These are phyloP conservation scores for Tulasnella calospora DNA, from an alignment of 768 basidiomycete species.

Conservation along the genomic window DNA sequence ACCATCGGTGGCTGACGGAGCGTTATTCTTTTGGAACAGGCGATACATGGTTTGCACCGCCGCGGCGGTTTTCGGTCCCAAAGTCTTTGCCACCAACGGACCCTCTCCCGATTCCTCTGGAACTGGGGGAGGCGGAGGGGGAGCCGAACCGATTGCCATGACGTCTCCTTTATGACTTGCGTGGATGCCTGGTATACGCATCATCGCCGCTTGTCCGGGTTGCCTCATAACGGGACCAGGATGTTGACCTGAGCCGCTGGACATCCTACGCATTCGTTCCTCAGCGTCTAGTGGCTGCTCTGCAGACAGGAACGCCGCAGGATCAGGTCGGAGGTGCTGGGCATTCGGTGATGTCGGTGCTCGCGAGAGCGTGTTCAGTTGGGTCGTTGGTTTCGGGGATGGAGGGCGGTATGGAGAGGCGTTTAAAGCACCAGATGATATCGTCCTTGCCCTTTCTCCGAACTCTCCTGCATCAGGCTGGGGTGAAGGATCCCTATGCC, in stretches of 20 bases:
- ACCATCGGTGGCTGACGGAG: not conserved
- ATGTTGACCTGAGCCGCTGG: not conserved
- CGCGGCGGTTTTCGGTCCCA: conserved; percentile 36
- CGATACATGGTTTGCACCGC: conserved; percentile 67
- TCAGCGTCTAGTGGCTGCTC: conserved; percentile 2
- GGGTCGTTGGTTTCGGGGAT: conserved; percentile 15
- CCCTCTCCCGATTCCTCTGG: not conserved
- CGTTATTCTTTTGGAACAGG: conserved; percentile 51
- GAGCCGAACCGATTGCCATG: conserved; percentile 76
- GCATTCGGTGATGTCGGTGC: conserved; percentile 1
- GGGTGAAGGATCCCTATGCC: conserved; percentile 41
- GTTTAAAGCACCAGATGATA: not conserved
- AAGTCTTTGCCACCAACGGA: conserved; percentile 37
- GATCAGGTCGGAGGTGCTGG: conserved; percentile 40
- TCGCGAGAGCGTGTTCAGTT: conserved; percentile 36
- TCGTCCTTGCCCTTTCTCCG: not conserved
- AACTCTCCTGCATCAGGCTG: not conserved
- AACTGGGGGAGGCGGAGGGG: conserved; percentile 36
- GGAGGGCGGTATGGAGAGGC: conserved; percentile 20
- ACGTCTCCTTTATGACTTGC: conserved; percentile 78
- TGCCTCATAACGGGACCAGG: conserved; percentile 51
- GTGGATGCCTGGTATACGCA: conserved; percentile 86
- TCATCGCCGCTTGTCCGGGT: conserved; percentile 65
- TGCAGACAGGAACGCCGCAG: conserved; percentile 7
- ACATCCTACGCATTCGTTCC: not conserved